Evolutionary conservation across 2,329 filamentous ascomycete species (phyloP), one percentile per base, ranked within the genome.

Genomic region (Aureobasidium sp.): DNA sequence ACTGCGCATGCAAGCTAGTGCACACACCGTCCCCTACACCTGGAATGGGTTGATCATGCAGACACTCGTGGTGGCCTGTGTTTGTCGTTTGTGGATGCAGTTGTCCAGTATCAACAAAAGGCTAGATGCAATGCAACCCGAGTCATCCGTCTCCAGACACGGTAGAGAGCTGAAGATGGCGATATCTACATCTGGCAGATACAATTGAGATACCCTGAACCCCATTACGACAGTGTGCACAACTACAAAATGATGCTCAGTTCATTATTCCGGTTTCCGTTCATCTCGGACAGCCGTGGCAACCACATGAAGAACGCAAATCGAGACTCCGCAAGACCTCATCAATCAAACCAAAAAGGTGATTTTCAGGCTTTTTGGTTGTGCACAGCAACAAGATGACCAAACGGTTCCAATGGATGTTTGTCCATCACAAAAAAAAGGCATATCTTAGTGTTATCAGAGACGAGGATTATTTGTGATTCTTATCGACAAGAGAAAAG

Each of bases 321-420:
- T 57, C 53, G 40, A 57, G 53, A 46, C 38, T 57, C 53, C 38
- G 19, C 27, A 45, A 46, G 40, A 46, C 25, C 38, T 29, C 43
- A n/a, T n/a, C 42, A 45, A 25, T 37, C 33, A 19, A n/a, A n/a
- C n/a, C 15, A 13, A 31, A 9, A n/a, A 21, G 10, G 31, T 23
- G 40, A 29, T 27, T 31, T 35, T 29, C 43, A 40, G 15, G 33
- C 17, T 49, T 49, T 47, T 49, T 58, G 42, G 55, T 58, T 58
- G 55, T 58, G 42, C 42, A 58, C 55, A 58, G 55, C 55, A 58
- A 58, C 55, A 58, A 58, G 43, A 58, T 58, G 55, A 58, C 23
- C 31, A 47, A 58, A 58, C 55, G 55, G 55, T 47, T 58, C 35
- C 55, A 58, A 49, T 58, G 55, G 35, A 58, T 37, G 33, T 49